phyloP scores from a whole-genome alignment of 2,329 filamentous ascomycete genomes.

The Dactylellina haptotyla region DNA sequence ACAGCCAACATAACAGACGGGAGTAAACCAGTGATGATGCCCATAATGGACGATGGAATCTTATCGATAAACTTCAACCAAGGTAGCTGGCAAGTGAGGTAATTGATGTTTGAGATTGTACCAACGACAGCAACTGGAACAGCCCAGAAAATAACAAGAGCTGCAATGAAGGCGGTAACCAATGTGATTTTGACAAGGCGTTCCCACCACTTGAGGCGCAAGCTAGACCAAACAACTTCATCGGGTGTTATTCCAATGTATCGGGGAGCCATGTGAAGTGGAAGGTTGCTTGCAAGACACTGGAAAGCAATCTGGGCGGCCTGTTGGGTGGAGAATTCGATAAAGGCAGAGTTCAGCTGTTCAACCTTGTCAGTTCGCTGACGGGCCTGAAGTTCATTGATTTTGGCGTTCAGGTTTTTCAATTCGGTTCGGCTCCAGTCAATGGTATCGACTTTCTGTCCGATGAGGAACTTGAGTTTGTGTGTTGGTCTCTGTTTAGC shows the following conservation, averaged over 20 bases:
- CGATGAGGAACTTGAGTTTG: conserved; percentile 75
- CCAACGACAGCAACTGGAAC: conserved; percentile 82
- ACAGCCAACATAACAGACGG: conserved; percentile 81
- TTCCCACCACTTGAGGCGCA: conserved; percentile 88
- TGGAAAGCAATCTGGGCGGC: conserved; percentile 89
- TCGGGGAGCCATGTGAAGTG: conserved; percentile 84
- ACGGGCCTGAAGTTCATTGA: conserved; percentile 73
- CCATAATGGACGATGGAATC: conserved; percentile 77
- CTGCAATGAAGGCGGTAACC: conserved; percentile 77
- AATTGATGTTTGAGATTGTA: conserved; percentile 83
- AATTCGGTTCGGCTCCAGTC: conserved; percentile 85
- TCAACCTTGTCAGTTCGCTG: conserved; percentile 74
- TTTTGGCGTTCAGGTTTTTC: conserved; percentile 76
- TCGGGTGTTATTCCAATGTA: conserved; percentile 82
- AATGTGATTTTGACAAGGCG: conserved; percentile 76
- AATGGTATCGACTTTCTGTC: conserved; percentile 93
- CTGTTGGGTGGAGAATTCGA: conserved; percentile 85
- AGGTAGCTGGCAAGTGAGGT: conserved; percentile 70
- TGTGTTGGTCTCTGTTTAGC: conserved; percentile 80
- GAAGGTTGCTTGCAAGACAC: conserved; percentile 84
- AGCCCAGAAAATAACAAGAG: conserved; percentile 87
- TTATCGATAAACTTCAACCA: conserved; percentile 79
- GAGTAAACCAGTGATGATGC: conserved; percentile 84
- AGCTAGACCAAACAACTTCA: conserved; percentile 87
- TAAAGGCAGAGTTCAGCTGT: conserved; percentile 80